phyloP scores from a whole-genome alignment of 2,329 filamentous ascomycete genomes.

The Hysterium pulicare region DNA sequence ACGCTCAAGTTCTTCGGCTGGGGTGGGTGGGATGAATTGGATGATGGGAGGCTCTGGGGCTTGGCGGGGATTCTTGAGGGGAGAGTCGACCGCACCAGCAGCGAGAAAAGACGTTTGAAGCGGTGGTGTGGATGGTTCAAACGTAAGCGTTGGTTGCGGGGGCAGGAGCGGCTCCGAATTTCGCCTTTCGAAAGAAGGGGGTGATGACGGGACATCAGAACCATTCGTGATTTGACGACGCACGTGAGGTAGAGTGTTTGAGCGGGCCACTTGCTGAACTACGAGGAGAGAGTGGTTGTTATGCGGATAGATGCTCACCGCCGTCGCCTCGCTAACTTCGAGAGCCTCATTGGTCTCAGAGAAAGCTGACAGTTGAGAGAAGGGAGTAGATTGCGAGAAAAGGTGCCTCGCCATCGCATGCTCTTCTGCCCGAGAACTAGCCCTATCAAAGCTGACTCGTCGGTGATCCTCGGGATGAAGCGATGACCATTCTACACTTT shows the following conservation, averaged over 20 bases:
- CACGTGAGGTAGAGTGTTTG: constrained; percentile 21
- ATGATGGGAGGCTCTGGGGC: constrained; percentile 57
- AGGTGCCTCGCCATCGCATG: constrained; percentile 44
- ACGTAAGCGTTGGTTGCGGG: constrained; percentile 25
- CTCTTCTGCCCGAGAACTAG: constrained; percentile 37
- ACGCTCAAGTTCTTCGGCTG: constrained; percentile 45
- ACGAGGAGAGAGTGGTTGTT: constrained; percentile 62
- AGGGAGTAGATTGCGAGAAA: constrained; percentile 48
- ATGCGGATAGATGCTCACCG: constrained; percentile 59
- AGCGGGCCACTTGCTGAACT: constrained; percentile 51
- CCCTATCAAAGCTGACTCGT: constrained; percentile 36
- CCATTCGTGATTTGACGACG: constrained; percentile 14
- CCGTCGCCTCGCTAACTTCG: constrained; percentile 60
- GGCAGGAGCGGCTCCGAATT: constrained; percentile 5
- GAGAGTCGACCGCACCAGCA: constrained; percentile 48
- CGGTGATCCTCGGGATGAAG: constrained; percentile 28
- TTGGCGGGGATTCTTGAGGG: constrained; percentile 56
- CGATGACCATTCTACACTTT: constrained; percentile 29
- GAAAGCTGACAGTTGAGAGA: constrained; percentile 45
- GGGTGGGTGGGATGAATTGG: constrained; percentile 55
- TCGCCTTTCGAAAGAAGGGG: constrained; percentile 22
- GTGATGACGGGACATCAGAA: constrained; percentile 19
- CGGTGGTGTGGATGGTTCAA: constrained; percentile 37
- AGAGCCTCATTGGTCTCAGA: constrained; percentile 49
- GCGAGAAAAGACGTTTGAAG: constrained; percentile 25